Evolutionary conservation across 148 eudicot genomes (phyloP).

Genomic region (Rhododendron simsii): DNA sequence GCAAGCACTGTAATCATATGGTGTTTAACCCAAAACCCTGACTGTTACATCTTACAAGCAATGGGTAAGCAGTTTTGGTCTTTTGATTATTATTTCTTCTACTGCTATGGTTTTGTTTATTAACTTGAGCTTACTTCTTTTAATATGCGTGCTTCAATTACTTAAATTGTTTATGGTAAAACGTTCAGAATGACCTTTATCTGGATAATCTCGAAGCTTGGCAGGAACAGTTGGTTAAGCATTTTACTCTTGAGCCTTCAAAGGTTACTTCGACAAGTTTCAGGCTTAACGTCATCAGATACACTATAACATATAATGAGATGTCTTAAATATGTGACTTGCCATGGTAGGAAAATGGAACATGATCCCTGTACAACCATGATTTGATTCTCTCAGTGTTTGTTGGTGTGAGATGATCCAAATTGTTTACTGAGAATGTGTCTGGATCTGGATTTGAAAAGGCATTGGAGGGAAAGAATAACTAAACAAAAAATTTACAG

Average conservation of each 20-base stretch:
- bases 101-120: neutral
- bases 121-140: neutral
- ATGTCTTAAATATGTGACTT: neutral
- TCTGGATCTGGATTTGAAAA: neutral
- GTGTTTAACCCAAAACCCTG: slow-evolving; percentile 53
- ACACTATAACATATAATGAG: neutral
- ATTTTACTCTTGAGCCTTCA: slow-evolving; percentile 30
- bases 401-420: neutral
- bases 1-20: slow-evolving; percentile 42
- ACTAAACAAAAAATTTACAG: neutral
- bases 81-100: neutral
- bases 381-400: neutral
- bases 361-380: neutral
- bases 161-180: neutral
- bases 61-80: slow-evolving; percentile 38
- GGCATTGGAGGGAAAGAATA: neutral
- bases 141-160: neutral
- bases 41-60: slow-evolving; percentile 38
- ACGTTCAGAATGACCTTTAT: slow-evolving; percentile 44
- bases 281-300: slow-evolving; percentile 36
- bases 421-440: neutral
- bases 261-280: slow-evolving; percentile 36
- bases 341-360: neutral
- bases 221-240: slow-evolving; percentile 36
- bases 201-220: slow-evolving; percentile 40